Base-by-base conservation (phyloP, 805 yeast species). In the Pichia heedii region DNA sequence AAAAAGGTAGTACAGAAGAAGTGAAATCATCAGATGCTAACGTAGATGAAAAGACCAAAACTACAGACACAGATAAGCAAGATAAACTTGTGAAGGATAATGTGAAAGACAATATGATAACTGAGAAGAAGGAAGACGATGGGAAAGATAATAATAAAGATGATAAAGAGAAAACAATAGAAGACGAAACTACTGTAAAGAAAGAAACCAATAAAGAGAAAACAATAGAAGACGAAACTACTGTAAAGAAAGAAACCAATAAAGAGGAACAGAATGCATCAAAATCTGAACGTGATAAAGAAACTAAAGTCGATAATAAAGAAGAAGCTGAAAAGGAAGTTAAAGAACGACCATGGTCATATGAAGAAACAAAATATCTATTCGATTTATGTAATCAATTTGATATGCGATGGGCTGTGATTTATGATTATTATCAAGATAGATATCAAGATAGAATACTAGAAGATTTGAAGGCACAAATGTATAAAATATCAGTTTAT, bases 391-490 rank as follows among this genome's bases (percentile, higher is more conserved):
- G 84, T 55, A 52, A 54, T 8, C 65, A 60, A 13, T 76, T 57
- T 47, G 89, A 83, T 54, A 67, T 84, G 52, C 69, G 84, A 47
- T 83, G 93, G 90, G 70, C 74, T 3, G 78, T 81, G 2, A 71
- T 83, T 12, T 67, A 66, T 45, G 93, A 83, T 54, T 62, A 87
- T 39, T 83, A 73, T 58, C 38, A 40, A 33, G 67, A 66, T 19
- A 71, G 53, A 43, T 42, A 42, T 18, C 47, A 51, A 6, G 68
- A 90, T 26, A 54, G 45, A 65, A 93, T 79, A 0, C 48, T 84
- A 22, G 97, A 90, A 53, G 97, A 88, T 49, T 61, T 93, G 44
- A 87, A 88, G 53, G 87, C 78, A 44, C 79, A 88, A 33, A 87
- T 86, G 58, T 93, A 89, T 57, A 62, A 68, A 18, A 78, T 86